A percentile compares a stretch with the other conserved stretches of the same genome.
Evolutionary conservation across 192 early-diverging fungal genomes (phyloP).

Genomic region (Cetraspora pellucida): DNA sequence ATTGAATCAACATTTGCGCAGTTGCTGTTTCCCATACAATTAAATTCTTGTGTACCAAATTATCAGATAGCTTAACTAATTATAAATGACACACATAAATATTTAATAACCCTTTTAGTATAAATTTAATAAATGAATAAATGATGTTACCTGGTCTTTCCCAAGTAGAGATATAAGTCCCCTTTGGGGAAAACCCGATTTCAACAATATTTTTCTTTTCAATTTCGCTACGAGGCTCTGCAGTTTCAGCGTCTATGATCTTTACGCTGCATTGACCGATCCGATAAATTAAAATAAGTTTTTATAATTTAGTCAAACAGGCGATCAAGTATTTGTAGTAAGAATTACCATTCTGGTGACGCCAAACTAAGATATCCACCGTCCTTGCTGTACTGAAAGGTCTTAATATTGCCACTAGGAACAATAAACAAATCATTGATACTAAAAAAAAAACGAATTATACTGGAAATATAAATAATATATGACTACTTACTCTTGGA

Average conservation of each 20-base stretch:
- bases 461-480: background rate
- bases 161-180: constrained; percentile 89
- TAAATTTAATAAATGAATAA: constrained; percentile 6
- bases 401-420: constrained; percentile 51
- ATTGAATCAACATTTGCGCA: constrained; percentile 68
- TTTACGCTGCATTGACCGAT: constrained; percentile 56
- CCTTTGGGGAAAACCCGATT: constrained; percentile 89
- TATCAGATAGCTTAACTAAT: constrained; percentile 71
- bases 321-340: background rate
- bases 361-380: constrained; percentile 70
- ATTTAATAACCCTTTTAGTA: background rate
- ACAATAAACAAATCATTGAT: constrained; percentile 29
- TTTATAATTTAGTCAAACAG: background rate
- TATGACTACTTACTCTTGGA: constrained; percentile 51
- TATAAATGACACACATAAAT: background rate
- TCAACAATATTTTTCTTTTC: constrained; percentile 71
- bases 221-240: constrained; percentile 66
- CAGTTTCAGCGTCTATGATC: constrained; percentile 69
- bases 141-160: constrained; percentile 69
- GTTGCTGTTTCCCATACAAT: constrained; percentile 76
- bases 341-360: constrained; percentile 57
- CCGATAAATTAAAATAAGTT: background rate
- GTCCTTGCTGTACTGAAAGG: constrained; percentile 74
- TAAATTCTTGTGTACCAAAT: constrained; percentile 75
- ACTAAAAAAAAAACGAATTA: constrained; percentile 3